Evolutionary conservation across 306 rosid species (phyloP).

Genomic region (Cicer chorassanicum): DNA sequence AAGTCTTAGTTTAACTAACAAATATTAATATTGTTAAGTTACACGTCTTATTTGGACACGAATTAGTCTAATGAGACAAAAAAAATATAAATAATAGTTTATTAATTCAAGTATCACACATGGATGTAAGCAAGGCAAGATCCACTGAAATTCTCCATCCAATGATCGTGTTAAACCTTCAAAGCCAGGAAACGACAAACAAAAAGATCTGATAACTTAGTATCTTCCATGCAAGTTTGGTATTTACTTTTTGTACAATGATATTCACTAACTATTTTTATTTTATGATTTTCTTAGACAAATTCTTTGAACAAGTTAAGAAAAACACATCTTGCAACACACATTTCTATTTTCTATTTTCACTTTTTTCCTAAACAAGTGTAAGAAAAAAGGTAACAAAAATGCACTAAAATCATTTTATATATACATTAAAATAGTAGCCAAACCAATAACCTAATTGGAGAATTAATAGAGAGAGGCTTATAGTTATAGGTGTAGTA

Average conservation of each 20-base stretch:
- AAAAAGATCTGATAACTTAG: conserved; percentile 9
- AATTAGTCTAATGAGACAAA: not conserved
- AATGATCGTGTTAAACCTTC: conserved; percentile 7
- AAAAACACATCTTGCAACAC: conserved; percentile 9
- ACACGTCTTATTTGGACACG: rapidly evolving
- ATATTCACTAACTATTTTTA: not conserved
- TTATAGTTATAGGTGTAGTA: not conserved
- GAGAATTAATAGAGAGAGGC: conserved; percentile 6
- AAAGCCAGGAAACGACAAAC: conserved; percentile 25
- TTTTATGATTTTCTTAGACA: not conserved
- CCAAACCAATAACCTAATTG: conserved; percentile 41
- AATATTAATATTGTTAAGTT: too few relatives aligned
- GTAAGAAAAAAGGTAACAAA: conserved; percentile 8
- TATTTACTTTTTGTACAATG: conserved; percentile 48
- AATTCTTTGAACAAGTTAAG: conserved; percentile 8
- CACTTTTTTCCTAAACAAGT: conserved; percentile 29
- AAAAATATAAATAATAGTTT: not conserved
- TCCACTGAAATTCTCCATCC: not conserved
- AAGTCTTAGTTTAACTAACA: too few relatives aligned
- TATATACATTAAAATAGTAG: conserved; percentile 1
- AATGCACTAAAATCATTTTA: not conserved
- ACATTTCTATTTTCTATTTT: not conserved
- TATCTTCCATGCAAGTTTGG: conserved; percentile 61
- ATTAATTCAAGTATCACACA: conserved; percentile 1
- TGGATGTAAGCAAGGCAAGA: not conserved